Evolutionary conservation across 2,329 filamentous ascomycete species (phyloP), one percentile per base, ranked within the genome.

Genomic region (Calonectria montana): DNA sequence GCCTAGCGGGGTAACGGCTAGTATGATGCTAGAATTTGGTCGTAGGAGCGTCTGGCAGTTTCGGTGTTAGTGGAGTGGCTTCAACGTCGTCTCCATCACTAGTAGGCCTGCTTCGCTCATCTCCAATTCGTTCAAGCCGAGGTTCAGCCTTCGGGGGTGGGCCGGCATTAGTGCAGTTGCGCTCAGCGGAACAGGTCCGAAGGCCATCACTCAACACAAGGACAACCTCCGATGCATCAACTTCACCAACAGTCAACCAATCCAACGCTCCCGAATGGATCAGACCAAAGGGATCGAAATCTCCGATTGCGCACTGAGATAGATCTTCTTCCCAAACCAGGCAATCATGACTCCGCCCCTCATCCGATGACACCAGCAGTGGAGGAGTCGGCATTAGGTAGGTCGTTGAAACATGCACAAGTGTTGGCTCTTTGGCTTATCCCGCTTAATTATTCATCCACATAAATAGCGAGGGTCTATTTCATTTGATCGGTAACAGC

Each of bases 91-190:
- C 37, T 39, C 25, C 8, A 23, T n/a, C n/a, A n/a, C n/a, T 10
- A 62, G 25, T 62, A 31, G n/a, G n/a, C n/a, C n/a, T n/a, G n/a
- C 23, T 39, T 31, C 23, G 43, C 37, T 15, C 16, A 16, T 41
- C 37, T 29, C 25, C 18, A 21, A 31, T 7, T 16, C 16, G 10
- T 29, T 25, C 37, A 13, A 62, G 25, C 57, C 57, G 57, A 62
- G 57, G 57, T 45, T 62, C 57, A n/a, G 25, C 57, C 57, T 59
- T 62, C 57, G 57, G 57, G 43, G 37, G 57, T 62, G 57, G 57
- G 16, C 39, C 57, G 57, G 16, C 37, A 5, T 43, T 31, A 45
- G 23, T 27, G 57, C 9, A n/a, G 35, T 13, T n/a, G 39, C 37
- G 18, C 37, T 15, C 23, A 23, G 39, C 57, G 57, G 57, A 31